These are phyloP conservation scores for Vaccinium vitisidaea DNA, from an alignment of 148 eudicot species.

Conservation along the genomic window DNA sequence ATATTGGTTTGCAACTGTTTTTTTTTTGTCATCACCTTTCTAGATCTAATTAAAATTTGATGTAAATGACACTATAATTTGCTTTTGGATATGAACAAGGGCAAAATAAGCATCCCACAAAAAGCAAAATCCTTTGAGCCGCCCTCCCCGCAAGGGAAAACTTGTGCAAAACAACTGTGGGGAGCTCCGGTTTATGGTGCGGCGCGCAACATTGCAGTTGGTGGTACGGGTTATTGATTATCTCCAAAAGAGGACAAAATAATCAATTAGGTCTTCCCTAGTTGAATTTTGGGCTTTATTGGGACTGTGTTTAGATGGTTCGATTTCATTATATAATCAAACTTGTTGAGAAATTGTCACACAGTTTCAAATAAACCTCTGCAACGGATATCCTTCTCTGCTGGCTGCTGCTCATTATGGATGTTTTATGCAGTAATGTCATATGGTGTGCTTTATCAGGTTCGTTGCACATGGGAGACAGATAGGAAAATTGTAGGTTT, in stretches of 20 bases:
- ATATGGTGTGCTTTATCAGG: neutral
- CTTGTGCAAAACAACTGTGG: neutral
- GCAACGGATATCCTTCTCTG: neutral
- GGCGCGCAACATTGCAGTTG: neutral
- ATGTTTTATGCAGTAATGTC: neutral
- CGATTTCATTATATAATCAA: neutral
- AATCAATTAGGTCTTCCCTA: neutral
- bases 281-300: neutral
- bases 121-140: neutral
- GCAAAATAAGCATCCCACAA: neutral
- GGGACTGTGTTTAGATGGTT: neutral
- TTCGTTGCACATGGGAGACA: neutral
- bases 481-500: neutral
- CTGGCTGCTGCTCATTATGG: neutral
- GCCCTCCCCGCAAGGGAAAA: neutral
- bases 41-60: neutral
- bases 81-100: neutral
- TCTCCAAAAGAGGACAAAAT: neutral
- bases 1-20: neutral
- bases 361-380: neutral
- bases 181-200: neutral
- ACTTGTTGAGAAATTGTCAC: neutral
- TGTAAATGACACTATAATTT: neutral
- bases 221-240: neutral
- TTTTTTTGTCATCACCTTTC: neutral